Evolutionary conservation across 371 early-diverging fungal genomes (phyloP).

Genomic region (Basidiobolus meristosporus): DNA sequence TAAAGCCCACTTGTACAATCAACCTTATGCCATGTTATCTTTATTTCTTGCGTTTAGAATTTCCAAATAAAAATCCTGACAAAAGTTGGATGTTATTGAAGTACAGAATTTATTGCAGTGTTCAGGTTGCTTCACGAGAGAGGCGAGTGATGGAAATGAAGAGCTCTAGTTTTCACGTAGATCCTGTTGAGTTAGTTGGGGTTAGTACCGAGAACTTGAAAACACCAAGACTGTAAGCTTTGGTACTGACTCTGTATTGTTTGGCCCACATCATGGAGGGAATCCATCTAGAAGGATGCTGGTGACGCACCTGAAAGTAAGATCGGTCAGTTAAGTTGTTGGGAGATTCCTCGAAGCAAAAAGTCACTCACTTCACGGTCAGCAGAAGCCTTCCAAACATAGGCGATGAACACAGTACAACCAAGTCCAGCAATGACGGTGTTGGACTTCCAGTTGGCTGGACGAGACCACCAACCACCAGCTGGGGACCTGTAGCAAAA

Average conservation of each 20-base stretch:
- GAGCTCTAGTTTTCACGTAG: no score
- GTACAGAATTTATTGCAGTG: no score
- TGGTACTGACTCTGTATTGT: neutral
- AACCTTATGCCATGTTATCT: no score
- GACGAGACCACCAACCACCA: constrained; percentile 7
- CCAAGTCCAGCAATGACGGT: constrained; percentile 3
- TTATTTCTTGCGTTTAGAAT: no score
- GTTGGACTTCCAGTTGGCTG: constrained; percentile 7
- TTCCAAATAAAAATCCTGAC: no score
- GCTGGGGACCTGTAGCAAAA: constrained; percentile 1
- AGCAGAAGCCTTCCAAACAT: constrained; percentile 4
- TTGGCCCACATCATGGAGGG: constrained; percentile 6
- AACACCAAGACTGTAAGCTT: no score
- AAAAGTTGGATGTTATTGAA: no score
- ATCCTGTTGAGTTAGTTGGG: no score
- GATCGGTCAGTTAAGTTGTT: neutral
- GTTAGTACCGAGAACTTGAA: no score
- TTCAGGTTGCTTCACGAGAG: no score
- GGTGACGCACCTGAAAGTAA: constrained; percentile 3
- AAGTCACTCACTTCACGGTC: constrained; percentile 2
- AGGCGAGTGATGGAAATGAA: no score
- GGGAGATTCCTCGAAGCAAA: neutral
- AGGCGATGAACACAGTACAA: neutral
- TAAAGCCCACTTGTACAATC: neutral
- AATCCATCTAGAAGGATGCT: constrained; percentile 5